Percentiles rank a stretch among this genome's conserved stretches.
These are phyloP conservation scores for Lachnellula arida DNA, from an alignment of 2,329 filamentous ascomycete species.

Conservation along the genomic window DNA sequence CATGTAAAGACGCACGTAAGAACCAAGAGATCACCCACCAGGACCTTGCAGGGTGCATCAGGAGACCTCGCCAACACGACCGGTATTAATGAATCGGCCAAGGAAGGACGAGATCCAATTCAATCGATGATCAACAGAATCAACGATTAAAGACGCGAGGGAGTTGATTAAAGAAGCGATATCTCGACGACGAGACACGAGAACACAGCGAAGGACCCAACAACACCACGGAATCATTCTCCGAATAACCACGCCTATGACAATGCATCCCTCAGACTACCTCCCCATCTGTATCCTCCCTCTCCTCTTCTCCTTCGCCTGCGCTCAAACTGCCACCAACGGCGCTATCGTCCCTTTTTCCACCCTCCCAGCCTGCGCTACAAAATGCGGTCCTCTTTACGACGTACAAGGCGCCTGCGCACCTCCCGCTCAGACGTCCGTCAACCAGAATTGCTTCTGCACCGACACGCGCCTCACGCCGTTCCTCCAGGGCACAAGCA, in stretches of 20 bases:
- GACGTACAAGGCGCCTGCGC: conserved; percentile 70
- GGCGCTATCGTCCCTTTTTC: conserved; percentile 50
- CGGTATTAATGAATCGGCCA: not conserved
- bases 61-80: too few relatives aligned
- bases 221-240: not conserved
- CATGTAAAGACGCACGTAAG: not conserved
- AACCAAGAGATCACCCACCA: not conserved
- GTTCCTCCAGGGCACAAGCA: conserved; percentile 48
- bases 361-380: conserved; percentile 59
- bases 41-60: not conserved
- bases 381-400: conserved; percentile 54
- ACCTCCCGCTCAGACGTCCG: conserved; percentile 48
- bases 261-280: conserved; percentile 1
- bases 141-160: not conserved
- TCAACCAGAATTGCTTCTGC: conserved; percentile 72
- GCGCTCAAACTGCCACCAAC: conserved; percentile 13
- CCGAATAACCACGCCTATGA: not conserved
- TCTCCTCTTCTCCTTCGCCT: not conserved
- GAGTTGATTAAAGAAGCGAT: not conserved
- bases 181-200: not conserved
- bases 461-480: conserved; percentile 52
- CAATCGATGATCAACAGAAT: not conserved
- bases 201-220: not conserved
- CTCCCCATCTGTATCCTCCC: conserved; percentile 1
- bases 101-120: not conserved